Evolutionary conservation across 2,329 filamentous ascomycete genomes (phyloP), one percentile per base, ranked within the genome.

Genomic region (Fusarium sp.): DNA sequence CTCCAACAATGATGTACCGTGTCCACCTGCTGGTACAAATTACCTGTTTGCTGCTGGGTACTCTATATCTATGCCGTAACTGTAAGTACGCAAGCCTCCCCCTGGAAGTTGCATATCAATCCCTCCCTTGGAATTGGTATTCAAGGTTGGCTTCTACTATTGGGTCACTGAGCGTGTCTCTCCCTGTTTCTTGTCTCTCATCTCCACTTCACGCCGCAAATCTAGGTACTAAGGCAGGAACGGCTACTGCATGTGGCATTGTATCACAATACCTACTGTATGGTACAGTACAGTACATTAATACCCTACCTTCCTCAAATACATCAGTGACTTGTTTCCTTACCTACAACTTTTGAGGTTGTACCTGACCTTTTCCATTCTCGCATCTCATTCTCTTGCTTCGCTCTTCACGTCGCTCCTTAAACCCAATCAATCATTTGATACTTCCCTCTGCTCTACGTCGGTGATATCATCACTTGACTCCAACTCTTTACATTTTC

Each of bases 111-210:
- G 37, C 42, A 64, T 37, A 29, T 49, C 42, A 56, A 46, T 54
- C 13, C 37, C 54, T 44, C 37, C 63, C 61, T 59, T 52, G 32
- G 52, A 24, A 34, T 44, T 57, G 61, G 46, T 24, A 7, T 37
- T 37, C 34, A 37, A 30, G 53, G 30, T 41, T 57, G 30, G 32
- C 54, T 51, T 51, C 44, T 25, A 14, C 49, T 27, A 27, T 56
- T 27, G 29, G 27, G 24, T 22, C 45, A 37, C n/a, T 25, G 45
- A 29, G 14, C 25, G 20, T 30, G 54, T 29, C 44, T 48, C 54
- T 61, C 60, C 68, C 63, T 70, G 44, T 22, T 41, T 53, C 27
- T 44, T 41, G 66, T 67, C 54, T 67, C 22, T 30, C 20, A 46
- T 63, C 57, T 47, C 54, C 44, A 52, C 57, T 47, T 49, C 44